Evolutionary conservation across 2,329 filamentous ascomycete genomes (phyloP).

Genomic region (Colletotrichum spinosum): DNA sequence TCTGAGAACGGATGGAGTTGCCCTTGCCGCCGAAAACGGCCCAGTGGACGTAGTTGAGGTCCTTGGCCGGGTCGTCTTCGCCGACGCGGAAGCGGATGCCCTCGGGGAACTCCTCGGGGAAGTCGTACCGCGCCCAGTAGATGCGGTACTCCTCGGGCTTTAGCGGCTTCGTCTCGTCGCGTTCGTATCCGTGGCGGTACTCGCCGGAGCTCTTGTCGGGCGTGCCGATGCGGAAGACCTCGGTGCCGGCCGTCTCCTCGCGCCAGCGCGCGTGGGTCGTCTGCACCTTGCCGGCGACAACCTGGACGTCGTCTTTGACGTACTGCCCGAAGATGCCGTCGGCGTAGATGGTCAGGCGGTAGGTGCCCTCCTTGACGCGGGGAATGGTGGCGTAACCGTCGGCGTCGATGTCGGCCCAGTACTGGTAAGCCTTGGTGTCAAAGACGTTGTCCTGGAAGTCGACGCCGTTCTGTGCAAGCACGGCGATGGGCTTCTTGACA

Average conservation of each 20-base stretch:
- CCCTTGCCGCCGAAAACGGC: conserved; percentile 66
- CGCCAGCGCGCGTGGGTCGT: conserved; percentile 59
- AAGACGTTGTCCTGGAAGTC: conserved; percentile 69
- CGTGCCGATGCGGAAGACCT: conserved; percentile 72
- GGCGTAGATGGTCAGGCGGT: conserved; percentile 72
- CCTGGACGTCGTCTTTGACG: conserved; percentile 59
- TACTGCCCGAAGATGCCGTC: conserved; percentile 72
- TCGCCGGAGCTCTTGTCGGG: conserved; percentile 71
- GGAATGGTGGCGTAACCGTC: conserved; percentile 61
- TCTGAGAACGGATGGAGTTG: conserved; percentile 54
- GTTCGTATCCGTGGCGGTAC: conserved; percentile 64
- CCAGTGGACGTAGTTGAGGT: conserved; percentile 73
- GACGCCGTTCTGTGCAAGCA: conserved; percentile 61
- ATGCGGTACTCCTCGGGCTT: conserved; percentile 65
- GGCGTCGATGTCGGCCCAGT: conserved; percentile 63
- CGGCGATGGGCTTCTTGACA: conserved; percentile 61
- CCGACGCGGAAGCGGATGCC: conserved; percentile 67
- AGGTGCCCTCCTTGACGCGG: conserved; percentile 65
- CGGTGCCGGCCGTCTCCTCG: conserved; percentile 66
- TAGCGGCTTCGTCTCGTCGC: conserved; percentile 56
- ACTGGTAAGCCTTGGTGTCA: conserved; percentile 63
- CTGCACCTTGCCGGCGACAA: conserved; percentile 54
- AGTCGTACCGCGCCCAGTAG: conserved; percentile 70
- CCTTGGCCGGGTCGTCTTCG: conserved; percentile 54
- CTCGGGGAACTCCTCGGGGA: conserved; percentile 64